Evolutionary conservation across 805 yeast species (phyloP).

Genomic region (Starmerella tilneyi): DNA sequence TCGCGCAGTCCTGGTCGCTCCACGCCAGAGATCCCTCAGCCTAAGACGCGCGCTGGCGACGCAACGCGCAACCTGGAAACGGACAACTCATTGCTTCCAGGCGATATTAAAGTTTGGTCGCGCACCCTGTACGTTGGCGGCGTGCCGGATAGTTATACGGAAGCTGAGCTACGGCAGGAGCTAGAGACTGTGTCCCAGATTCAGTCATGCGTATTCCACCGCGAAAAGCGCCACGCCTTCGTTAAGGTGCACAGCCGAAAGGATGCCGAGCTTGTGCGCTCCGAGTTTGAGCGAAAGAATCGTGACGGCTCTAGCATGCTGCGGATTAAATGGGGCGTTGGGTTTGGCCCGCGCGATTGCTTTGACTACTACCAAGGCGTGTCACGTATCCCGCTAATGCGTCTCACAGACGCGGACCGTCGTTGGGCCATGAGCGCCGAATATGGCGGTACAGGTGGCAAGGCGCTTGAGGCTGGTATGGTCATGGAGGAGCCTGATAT

Average conservation of each 20-base stretch:
- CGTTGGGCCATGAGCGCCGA: constrained; percentile 83
- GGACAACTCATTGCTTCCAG: constrained; percentile 42
- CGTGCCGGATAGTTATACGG: constrained; percentile 73
- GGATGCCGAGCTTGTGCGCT: constrained; percentile 79
- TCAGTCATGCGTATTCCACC: constrained; percentile 78
- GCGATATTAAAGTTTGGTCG: constrained; percentile 69
- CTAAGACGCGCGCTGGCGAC: constrained; percentile 21
- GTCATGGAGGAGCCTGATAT: constrained; percentile 96
- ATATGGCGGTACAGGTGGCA: constrained; percentile 96
- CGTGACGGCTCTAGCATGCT: constrained; percentile 53
- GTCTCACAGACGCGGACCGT: constrained; percentile 89
- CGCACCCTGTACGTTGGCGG: constrained; percentile 94
- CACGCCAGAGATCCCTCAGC: constrained; percentile 16
- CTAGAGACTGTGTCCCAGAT: constrained; percentile 83
- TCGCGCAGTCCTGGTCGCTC: constrained; percentile 20
- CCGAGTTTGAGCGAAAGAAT: constrained; percentile 48
- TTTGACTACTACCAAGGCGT: constrained; percentile 88
- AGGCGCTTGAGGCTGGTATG: constrained; percentile 64
- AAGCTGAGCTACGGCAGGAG: constrained; percentile 54
- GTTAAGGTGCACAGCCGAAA: constrained; percentile 84
- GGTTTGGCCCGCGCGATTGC: constrained; percentile 97
- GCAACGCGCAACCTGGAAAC: constrained; percentile 19
- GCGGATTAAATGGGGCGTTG: constrained; percentile 97
- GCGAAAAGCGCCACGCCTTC: constrained; percentile 89
- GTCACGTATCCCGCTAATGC: constrained; percentile 72